Base-by-base conservation (phyloP, 2,329 filamentous ascomycete species). In the Botryotinia calthae region DNA sequence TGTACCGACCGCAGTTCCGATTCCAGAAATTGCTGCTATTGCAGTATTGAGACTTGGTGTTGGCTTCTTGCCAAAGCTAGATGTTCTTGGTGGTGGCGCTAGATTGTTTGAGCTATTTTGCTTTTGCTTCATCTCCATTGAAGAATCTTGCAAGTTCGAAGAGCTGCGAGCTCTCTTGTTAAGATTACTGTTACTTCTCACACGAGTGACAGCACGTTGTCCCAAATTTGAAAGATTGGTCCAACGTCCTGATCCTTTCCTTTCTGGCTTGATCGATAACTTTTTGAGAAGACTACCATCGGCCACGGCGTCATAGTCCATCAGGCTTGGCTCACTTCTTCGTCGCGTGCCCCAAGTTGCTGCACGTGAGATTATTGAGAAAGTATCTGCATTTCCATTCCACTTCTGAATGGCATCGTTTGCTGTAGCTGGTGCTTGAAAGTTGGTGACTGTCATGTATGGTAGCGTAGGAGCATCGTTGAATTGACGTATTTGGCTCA, bases 261-360 rank as follows among this genome's bases (percentile, higher is more conserved):
- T 82, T 31, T 83, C 83, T 67, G 85, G 82, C 78, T 84, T 86
- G 75, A 90, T 84, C 12, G 86, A 88, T 61, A 88, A 82, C 79
- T 88, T 89, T 78, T 91, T 92, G 58, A 92, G 81, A 56, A 93
- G 85, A 73, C 86, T 89, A 37, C 89, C 88, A 71, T 86, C 87
- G 14, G 84, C 85, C 61, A 91, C 82, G 28, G 86, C 88, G 54
- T 91, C 89, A 42, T 89, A 82, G 72, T 92, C 90, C 8, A 40
- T 84, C 75, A 72, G 77, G 76, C 86, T 89, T 2, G 90, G 88
- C 66, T 91, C 84, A 79, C 90, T 91, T 73, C 87, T 87, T 59
- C 90, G 87, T 10, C 88, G 86, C 2, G 91, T 93, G 25, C 91
- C 91, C 85, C 91, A 90, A 0, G 91, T 93, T 28, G 91, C 91